Conservation (phyloP, 2,329 filamentous ascomycete species). For the Arthrobotrys pseudoclavata region DNA sequence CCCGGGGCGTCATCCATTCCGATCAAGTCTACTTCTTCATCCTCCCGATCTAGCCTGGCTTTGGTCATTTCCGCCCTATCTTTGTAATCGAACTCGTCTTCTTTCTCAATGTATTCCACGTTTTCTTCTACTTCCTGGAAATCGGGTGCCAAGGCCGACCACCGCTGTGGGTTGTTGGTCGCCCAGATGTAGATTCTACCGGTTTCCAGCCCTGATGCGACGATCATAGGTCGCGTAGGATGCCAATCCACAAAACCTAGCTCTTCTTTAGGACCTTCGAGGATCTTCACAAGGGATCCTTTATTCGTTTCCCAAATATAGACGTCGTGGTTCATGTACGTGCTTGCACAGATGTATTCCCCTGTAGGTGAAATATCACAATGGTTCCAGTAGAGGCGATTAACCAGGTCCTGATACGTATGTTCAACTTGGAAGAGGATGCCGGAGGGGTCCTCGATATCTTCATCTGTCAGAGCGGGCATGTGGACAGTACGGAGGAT, state of each 20-base stretch:
- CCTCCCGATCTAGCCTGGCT: constrained; percentile 87
- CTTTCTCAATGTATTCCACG: constrained; percentile 92
- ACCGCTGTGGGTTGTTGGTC: constrained; percentile 92
- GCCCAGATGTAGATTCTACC: constrained; percentile 97
- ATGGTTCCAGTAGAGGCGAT: constrained; percentile 94
- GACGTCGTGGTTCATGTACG: constrained; percentile 98
- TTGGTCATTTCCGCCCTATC: constrained; percentile 95
- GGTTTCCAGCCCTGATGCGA: constrained; percentile 91
- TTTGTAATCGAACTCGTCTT: constrained; percentile 99
- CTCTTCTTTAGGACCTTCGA: constrained; percentile 97
- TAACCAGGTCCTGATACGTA: constrained; percentile 98
- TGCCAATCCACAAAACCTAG: constrained; percentile 98
- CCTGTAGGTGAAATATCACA: constrained; percentile 94
- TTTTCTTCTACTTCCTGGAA: constrained; percentile 99
- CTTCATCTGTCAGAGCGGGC: constrained; percentile 69
- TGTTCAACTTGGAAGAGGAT: constrained; percentile 93
- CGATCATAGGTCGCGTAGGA: constrained; percentile 85
- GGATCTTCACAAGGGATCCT: constrained; percentile 93
- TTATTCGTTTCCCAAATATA: constrained; percentile 98
- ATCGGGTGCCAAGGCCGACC: constrained; percentile 96
- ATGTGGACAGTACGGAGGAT: constrained; percentile 94
- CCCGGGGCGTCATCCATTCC: constrained; percentile 68
- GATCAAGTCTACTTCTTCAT: constrained; percentile 91
- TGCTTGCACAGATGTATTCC: constrained; percentile 95
- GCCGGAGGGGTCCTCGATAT: constrained; percentile 73